Conservation (phyloP, 768 basidiomycete genomes). For the Auricularia auricula-judae region DNA sequence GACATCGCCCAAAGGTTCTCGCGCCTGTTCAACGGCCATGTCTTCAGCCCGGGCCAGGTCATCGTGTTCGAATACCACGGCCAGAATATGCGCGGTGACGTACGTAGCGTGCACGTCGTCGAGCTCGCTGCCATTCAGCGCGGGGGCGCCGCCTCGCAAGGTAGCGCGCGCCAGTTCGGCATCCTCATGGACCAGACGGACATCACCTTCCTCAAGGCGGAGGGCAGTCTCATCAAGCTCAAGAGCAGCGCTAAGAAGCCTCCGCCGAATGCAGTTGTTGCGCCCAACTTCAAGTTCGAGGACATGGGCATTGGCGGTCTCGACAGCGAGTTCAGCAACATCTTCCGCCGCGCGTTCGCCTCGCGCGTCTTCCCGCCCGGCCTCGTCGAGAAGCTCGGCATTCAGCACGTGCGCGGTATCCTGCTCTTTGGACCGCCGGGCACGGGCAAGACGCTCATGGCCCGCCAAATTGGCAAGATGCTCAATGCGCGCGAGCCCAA, state of each 20-base stretch:
- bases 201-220: conserved; percentile 76
- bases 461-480: conserved; percentile 98
- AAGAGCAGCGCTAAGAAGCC: conserved; percentile 90
- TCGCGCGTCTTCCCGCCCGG: conserved; percentile 97
- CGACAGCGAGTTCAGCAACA: conserved; percentile 87
- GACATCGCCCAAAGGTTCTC: conserved; percentile 71
- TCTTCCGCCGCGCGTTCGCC: conserved; percentile 97
- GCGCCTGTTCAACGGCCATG: conserved; percentile 58
- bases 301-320: conserved; percentile 99
- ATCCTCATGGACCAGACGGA: conserved; percentile 90
- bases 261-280: conserved; percentile 87
- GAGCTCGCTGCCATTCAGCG: conserved; percentile 56
- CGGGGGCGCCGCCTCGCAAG: conserved; percentile 22
- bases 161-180: conserved; percentile 32
- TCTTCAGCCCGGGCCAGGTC: conserved; percentile 58
- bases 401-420: conserved; percentile 96
- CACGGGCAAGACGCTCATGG: conserved; percentile 97
- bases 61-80: conserved; percentile 85
- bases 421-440: conserved; percentile 94
- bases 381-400: conserved; percentile 93
- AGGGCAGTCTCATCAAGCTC: conserved; percentile 72
- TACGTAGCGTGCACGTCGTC: conserved; percentile 48
- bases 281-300: conserved; percentile 98
- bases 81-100: conserved; percentile 60
- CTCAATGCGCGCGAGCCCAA: conserved; percentile 96